Percentiles rank a stretch among this genome's conserved stretches.
Evolutionary conservation across 371 early-diverging fungal genomes (phyloP).

Genomic region (Mucor plumbeus): DNA sequence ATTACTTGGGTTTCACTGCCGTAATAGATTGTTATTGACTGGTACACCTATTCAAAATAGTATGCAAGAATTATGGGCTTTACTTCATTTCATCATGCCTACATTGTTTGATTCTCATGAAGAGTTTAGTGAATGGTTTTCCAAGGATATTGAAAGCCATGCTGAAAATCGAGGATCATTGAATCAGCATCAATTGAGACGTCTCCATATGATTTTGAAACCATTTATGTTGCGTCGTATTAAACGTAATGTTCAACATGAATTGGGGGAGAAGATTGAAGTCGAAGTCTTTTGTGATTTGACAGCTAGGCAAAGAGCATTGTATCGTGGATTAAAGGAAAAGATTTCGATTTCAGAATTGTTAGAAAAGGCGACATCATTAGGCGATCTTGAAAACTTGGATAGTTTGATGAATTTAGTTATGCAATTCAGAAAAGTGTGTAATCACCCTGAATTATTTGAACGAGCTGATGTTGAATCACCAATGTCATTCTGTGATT

Average conservation of each 20-base stretch:
- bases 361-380: constrained; percentile 72
- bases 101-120: constrained; percentile 95
- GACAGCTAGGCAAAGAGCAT: constrained; percentile 81
- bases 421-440: constrained; percentile 98
- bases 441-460: constrained; percentile 99
- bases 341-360: constrained; percentile 86
- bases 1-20: constrained; percentile 89
- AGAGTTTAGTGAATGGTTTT: constrained; percentile 96
- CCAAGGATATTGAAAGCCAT: constrained; percentile 92
- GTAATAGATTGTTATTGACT: constrained; percentile 92
- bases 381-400: constrained; percentile 65
- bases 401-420: constrained; percentile 93
- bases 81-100: constrained; percentile 99
- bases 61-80: constrained; percentile 94
- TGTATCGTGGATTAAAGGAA: constrained; percentile 80
- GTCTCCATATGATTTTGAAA: constrained; percentile 96
- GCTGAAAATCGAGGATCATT: constrained; percentile 86
- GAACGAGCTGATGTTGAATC: constrained; percentile 88
- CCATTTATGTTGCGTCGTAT: constrained; percentile 99
- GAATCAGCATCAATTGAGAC: constrained; percentile 88
- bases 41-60: constrained; percentile 99
- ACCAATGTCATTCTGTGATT: constrained; percentile 70
- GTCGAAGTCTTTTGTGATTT: constrained; percentile 84
- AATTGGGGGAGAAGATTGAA: constrained; percentile 94
- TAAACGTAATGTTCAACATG: constrained; percentile 96